These are phyloP conservation scores for Fusarium anguioides DNA, from an alignment of 2,329 filamentous ascomycete species.

Conservation along the genomic window DNA sequence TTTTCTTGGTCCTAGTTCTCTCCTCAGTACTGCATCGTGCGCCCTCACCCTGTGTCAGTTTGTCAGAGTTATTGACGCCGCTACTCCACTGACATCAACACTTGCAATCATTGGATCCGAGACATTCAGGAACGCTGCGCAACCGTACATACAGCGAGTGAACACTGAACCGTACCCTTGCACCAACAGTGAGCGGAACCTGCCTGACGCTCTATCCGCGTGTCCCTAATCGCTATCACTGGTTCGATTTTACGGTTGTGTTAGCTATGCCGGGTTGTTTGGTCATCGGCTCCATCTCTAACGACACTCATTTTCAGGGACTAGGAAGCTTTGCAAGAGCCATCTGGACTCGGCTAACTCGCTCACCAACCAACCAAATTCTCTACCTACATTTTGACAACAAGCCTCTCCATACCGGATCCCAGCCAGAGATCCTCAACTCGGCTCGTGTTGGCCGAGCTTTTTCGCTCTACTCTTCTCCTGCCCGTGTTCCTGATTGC, in stretches of 20 bases:
- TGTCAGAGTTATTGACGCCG: conserved; percentile 2
- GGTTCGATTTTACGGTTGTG: not conserved
- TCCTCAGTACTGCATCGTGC: not conserved
- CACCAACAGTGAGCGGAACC: conserved; percentile 19
- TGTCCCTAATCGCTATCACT: conserved; percentile 14
- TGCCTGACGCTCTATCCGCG: conserved; percentile 22
- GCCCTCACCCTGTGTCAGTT: not conserved
- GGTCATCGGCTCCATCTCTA: conserved; percentile 5
- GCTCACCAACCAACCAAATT: conserved; percentile 25
- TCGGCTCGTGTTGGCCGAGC: conserved; percentile 17
- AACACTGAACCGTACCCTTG: conserved; percentile 21
- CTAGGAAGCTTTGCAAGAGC: conserved; percentile 21
- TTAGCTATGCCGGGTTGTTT: not conserved
- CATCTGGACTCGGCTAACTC: conserved; percentile 6
- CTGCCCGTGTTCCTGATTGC: conserved; percentile 17
- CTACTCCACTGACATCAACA: conserved; percentile 21
- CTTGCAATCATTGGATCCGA: conserved; percentile 16
- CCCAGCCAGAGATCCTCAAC: conserved; percentile 18
- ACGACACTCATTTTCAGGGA: conserved; percentile 16
- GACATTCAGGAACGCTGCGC: conserved; percentile 33
- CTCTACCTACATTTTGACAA: conserved; percentile 2
- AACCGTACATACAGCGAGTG: conserved; percentile 13
- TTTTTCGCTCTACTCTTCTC: conserved; percentile 12
- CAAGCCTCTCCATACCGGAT: conserved; percentile 18
- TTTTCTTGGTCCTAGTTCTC: not conserved